Conservation (phyloP, 305 asterid genomes). For the Petunia hybrid region DNA sequence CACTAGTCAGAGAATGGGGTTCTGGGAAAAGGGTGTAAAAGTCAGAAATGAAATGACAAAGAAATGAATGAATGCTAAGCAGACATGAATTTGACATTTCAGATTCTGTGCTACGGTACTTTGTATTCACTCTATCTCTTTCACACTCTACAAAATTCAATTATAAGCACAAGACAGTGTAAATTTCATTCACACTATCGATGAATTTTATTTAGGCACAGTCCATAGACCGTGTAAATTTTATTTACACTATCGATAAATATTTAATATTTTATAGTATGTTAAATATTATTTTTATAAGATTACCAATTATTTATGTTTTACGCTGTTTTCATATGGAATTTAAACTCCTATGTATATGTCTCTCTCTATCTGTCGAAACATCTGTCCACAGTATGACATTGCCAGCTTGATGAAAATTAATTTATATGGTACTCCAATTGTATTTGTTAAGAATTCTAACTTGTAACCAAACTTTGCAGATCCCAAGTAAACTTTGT, state of each 20-base stretch:
- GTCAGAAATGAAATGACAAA: constrained; percentile 39
- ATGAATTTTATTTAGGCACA: no score
- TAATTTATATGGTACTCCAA: neutral
- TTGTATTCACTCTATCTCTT: neutral
- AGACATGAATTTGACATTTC: constrained; percentile 43
- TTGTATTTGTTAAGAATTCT: neutral
- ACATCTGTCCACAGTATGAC: no score
- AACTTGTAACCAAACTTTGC: constrained; percentile 17
- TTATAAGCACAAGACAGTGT: no score
- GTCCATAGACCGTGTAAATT: no score
- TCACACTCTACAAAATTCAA: neutral
- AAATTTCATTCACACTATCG: no score
- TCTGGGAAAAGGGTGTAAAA: neutral
- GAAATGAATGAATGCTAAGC: constrained; percentile 35
- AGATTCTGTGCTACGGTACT: constrained; percentile 27
- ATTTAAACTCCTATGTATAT: no score
- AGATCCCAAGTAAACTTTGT: constrained; percentile 17
- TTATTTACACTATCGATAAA: no score
- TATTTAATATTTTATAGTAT: no score
- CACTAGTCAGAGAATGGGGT: constrained; percentile 10
- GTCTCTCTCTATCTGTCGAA: no score
- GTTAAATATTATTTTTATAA: no score
- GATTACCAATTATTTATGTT: no score
- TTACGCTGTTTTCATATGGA: no score
- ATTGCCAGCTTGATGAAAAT: constrained; percentile 3